Base-by-base conservation (phyloP, 2,329 filamentous ascomycete genomes). In the Davidsoniella eucalypti region DNA sequence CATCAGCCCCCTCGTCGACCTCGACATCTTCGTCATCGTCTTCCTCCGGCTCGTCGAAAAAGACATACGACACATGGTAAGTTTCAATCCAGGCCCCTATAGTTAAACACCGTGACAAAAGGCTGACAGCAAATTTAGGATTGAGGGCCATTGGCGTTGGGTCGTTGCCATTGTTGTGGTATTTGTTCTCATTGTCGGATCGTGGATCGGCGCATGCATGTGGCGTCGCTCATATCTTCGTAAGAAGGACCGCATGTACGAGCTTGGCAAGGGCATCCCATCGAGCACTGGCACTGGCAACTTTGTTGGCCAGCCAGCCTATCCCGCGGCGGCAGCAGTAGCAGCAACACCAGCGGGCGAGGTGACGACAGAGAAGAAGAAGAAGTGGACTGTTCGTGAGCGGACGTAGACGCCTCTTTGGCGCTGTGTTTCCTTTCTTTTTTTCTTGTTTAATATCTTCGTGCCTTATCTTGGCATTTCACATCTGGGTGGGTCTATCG, bases 81-180 rank as follows among this genome's bases (percentile, higher is more conserved):
- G 51, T 26, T n/a, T 14, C 7, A n/a, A n/a, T 16, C 9, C 36
- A 36, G 17, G 6, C 21, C 21, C 12, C 5, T 16, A 39, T 12
- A 33, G 29, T 33, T 12, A 6, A 6, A 14, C 21, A 36, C 37
- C 7, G 16, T 29, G 9, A 36, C 23, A 16, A 50, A 16, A 38
- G 25, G 29, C 29, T 33, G 23, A 16, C 10, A n/a, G 4, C 54
- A 39, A 16, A 10, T 10, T 18, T 54, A 86, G 83, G 82, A 65
- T 84, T 46, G 70, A 73, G 6, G 71, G 68, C 25, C 84, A 90
- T 63, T 86, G 76, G 69, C 73, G 79, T 67, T 94, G 85, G 85
- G 76, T 93, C 43, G 71, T 90, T 55, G 86, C 92, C 72, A 70
- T 92, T 49, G 79, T 87, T 56, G 68, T 90, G 54, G 71, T 93